phyloP scores from a whole-genome alignment of 2,329 filamentous ascomycete species.

The Claviceps sp. region DNA sequence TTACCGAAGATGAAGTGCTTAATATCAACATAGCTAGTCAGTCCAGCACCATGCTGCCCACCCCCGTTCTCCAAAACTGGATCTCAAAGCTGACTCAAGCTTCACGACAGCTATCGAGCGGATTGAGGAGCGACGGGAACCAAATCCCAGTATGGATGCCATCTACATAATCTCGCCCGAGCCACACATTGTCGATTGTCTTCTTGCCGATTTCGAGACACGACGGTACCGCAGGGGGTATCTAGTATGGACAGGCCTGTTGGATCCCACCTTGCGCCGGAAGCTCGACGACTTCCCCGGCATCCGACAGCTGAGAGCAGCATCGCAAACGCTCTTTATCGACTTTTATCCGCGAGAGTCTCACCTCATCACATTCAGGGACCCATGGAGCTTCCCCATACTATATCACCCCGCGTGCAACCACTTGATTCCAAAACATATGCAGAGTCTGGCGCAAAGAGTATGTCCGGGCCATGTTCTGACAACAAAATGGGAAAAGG shows the following conservation, averaged over 20 bases:
- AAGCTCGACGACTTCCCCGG: constrained; percentile 59
- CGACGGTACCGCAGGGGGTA: constrained; percentile 67
- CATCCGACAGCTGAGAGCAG: constrained; percentile 61
- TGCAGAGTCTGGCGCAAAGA: constrained; percentile 80
- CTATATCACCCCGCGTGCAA: constrained; percentile 89
- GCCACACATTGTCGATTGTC: constrained; percentile 79
- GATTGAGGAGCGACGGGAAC: constrained; percentile 73
- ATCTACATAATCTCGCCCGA: constrained; percentile 83
- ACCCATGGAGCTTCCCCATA: constrained; percentile 90
- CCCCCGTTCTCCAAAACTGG: constrained; percentile 4
- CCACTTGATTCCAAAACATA: constrained; percentile 64
- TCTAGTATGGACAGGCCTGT: constrained; percentile 72
- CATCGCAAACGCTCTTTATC: constrained; percentile 70
- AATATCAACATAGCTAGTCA: constrained; percentile 91
- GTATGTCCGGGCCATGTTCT: constrained; percentile 28
- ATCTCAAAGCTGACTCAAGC: constrained; percentile 6
- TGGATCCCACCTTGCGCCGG: constrained; percentile 56
- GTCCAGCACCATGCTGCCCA: constrained; percentile 17
- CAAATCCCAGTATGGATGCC: constrained; percentile 84
- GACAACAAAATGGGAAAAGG: neutral
- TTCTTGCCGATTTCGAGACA: constrained; percentile 83
- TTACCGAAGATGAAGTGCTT: constrained; percentile 93
- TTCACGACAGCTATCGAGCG: constrained; percentile 66
- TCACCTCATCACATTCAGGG: constrained; percentile 78
- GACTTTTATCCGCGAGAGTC: constrained; percentile 88